Base-by-base conservation (phyloP, 345 rosid species). In the Abelmoschus esculentus region DNA sequence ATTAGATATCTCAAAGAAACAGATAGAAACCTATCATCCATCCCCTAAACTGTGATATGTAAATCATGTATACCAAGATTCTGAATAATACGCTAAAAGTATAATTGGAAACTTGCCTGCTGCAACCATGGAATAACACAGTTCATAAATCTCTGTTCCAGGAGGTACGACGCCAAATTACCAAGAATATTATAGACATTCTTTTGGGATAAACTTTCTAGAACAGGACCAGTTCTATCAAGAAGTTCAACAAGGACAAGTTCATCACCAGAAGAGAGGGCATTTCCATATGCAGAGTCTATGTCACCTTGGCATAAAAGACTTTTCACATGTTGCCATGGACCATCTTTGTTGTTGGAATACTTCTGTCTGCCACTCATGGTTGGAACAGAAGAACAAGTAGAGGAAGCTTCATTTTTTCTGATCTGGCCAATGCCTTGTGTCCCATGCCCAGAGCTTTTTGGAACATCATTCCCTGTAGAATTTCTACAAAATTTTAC, bases 71-170 rank as follows among this genome's bases (percentile, higher is more conserved):
- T 53, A 34, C 12, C 8, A 55, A 15, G 67, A 71, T 61, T 26
- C 22, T n/a, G 18, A 49, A 44, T 3, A 34, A 80, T 49, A 71
- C 26, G 7, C 13, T 34, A 65, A 28, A 32, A 79, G 18, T 67
- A 34, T 9, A 36, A 38, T 14, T 12, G 4, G 52, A 1, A 22
- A 81, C 87, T 90, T 80, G 75, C 97, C 96, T 91, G 97, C 72
- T 89, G 90, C 82, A 89, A 76, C 98, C 97, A 93, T 64, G 97
- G 98, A 72, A 89, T 79, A 67, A 91, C 76, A 17, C 86, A 80
- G 58, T 74, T 82, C 62, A 83, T 73, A 80, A 80, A 89, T 79
- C 95, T 83, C 72, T 84, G 88, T 58, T 91, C 96, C 7, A 84
- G 75, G 72, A 88, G 83, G 81, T 74, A 84, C 1, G 93, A 81